phyloP scores from a whole-genome alignment of 306 rosid species.

The Glycine tomentella region DNA sequence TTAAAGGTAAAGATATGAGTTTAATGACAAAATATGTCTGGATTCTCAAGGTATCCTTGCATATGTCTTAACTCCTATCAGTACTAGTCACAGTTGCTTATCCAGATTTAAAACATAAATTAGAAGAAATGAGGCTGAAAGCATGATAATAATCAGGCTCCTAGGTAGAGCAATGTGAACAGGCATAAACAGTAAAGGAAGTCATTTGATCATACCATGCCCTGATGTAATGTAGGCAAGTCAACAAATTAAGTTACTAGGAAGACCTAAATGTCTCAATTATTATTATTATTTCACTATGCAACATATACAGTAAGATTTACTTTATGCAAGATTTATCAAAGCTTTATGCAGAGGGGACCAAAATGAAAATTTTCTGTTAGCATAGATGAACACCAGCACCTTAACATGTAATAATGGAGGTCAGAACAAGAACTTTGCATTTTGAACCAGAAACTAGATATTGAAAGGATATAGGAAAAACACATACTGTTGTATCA shows the following conservation, averaged over 20 bases:
- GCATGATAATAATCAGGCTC: conserved; percentile 16
- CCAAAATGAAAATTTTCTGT: conserved; percentile 27
- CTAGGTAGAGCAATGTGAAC: not conserved
- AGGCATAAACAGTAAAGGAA: conserved; percentile 28
- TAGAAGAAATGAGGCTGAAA: conserved; percentile 29
- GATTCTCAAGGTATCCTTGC: conserved; percentile 20
- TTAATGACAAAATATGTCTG: conserved; percentile 12
- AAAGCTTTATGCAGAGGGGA: conserved; percentile 20
- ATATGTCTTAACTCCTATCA: not conserved
- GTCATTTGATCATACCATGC: conserved; percentile 12
- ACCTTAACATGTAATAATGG: conserved; percentile 18
- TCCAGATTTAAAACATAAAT: conserved; percentile 32
- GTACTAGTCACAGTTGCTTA: not conserved
- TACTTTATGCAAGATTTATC: conserved; percentile 8
- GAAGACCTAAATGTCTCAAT: not conserved
- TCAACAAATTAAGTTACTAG: conserved; percentile 19
- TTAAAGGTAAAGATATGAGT: not conserved
- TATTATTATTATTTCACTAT: conserved; percentile 31
- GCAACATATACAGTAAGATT: not conserved
- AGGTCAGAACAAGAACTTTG: conserved; percentile 26
- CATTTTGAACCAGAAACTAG: conserved; percentile 25
- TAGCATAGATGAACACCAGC: conserved; percentile 10
- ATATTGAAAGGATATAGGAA: conserved; percentile 10
- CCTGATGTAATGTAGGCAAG: conserved; percentile 4
- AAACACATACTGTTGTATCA: conserved; percentile 81